Percentiles rank a stretch among this genome's conserved stretches.
phyloP scores from a whole-genome alignment of 768 basidiomycete genomes.

The Dentipellis sp. region DNA sequence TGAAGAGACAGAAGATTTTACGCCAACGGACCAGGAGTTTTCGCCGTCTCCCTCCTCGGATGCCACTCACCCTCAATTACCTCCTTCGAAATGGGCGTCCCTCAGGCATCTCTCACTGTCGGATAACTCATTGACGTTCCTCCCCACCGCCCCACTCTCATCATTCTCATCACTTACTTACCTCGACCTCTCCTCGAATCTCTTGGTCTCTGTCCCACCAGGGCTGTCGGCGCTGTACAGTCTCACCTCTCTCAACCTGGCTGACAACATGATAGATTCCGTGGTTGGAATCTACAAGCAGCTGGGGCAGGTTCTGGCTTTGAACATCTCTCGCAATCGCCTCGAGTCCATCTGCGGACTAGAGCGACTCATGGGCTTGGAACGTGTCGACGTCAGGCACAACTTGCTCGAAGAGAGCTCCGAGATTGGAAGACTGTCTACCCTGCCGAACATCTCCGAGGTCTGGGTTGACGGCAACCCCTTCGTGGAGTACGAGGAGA shows the following conservation, averaged over 20 bases:
- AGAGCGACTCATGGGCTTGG: conserved; percentile 78
- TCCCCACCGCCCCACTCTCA: conserved; percentile 58
- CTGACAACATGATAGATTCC: conserved; percentile 96
- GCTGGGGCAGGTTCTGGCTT: conserved; percentile 63
- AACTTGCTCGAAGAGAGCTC: conserved; percentile 77
- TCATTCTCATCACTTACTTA: conserved; percentile 69
- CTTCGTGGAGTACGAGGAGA: conserved; percentile 57
- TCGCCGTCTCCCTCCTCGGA: conserved; percentile 8
- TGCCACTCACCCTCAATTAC: conserved; percentile 31
- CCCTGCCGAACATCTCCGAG: conserved; percentile 69
- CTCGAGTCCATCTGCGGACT: conserved; percentile 93
- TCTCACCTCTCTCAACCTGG: conserved; percentile 86
- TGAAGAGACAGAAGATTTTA: conserved; percentile 34
- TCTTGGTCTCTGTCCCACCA: conserved; percentile 80
- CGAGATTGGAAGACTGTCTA: conserved; percentile 77
- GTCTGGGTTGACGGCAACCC: conserved; percentile 86
- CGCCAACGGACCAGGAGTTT: conserved; percentile 14
- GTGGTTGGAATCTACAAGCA: conserved; percentile 80
- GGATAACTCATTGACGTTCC: conserved; percentile 74
- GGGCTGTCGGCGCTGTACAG: conserved; percentile 67
- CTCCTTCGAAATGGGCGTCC: conserved; percentile 62
- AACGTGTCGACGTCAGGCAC: conserved; percentile 73
- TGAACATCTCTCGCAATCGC: conserved; percentile 82
- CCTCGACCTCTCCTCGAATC: conserved; percentile 85
- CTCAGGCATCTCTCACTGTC: conserved; percentile 69